Evolutionary conservation across 768 basidiomycete species (phyloP).

Genomic region (Tylopilus rubrobrunneus): DNA sequence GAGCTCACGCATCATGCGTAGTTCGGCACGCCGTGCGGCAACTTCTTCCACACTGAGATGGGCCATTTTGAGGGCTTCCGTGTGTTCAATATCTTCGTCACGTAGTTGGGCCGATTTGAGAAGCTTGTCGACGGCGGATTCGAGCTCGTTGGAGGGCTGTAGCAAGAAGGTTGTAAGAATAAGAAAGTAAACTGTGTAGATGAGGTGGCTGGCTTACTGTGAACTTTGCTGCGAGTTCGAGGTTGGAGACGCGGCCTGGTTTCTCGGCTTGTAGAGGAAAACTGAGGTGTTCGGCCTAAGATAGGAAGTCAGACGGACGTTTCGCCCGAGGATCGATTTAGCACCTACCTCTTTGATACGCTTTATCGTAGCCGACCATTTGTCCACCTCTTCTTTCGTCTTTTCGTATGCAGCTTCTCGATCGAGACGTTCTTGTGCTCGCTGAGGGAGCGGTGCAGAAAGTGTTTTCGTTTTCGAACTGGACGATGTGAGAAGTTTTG

Average conservation of each 20-base stretch:
- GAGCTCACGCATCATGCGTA: conserved; percentile 86
- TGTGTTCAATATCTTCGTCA: conserved; percentile 70
- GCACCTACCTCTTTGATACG: conserved; percentile 74
- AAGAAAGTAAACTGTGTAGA: neutral
- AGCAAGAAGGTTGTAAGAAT: no score
- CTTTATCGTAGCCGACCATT: conserved; percentile 93
- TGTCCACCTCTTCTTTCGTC: conserved; percentile 88
- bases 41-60: conserved; percentile 28
- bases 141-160: conserved; percentile 81
- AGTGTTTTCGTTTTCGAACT: conserved; percentile 56
- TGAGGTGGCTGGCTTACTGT: conserved; percentile 45
- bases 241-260: conserved; percentile 56
- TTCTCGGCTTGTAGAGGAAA: conserved; percentile 76
- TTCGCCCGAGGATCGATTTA: neutral
- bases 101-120: conserved; percentile 78
- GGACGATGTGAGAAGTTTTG: conserved; percentile 56
- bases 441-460: conserved; percentile 79
- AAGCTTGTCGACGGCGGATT: conserved; percentile 78
- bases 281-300: conserved; percentile 78
- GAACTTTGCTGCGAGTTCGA: conserved; percentile 80
- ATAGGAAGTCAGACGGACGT: conserved; percentile 1
- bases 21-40: conserved; percentile 70
- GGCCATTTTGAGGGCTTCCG: conserved; percentile 79
- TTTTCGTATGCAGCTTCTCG: conserved; percentile 93
- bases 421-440: conserved; percentile 85